Evolutionary conservation across 441 rosid genomes (phyloP), one percentile per base, ranked within the genome.

Genomic region (Syzygium syzygioides): DNA sequence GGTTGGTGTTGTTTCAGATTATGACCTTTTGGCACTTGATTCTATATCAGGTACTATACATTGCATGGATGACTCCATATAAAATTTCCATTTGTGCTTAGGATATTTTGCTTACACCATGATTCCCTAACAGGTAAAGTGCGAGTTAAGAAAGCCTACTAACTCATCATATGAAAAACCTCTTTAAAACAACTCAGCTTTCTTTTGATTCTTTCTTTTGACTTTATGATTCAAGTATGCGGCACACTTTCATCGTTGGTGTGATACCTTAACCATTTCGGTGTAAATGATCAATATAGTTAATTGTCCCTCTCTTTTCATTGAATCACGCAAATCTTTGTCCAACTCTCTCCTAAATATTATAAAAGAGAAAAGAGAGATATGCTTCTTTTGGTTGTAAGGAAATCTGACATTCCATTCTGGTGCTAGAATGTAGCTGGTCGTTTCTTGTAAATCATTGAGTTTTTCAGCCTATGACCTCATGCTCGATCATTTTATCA

Each of bases 1-100:
- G 99, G 96, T 97, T 91, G 99, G 99, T 79, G 97, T 97, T 90
- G 97, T 97, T 92, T 96, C 99, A 57, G 99, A 97, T 92, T 97
- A 97, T 92, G 99, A 97, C 89, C 91, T 97, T 92, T 89, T 97
- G 91, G 98, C 98, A 66, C 91, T 97, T 30, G 97, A 96, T 92
- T 92, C 98, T 76, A 94, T 97, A 83, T 96, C 99, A 94, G 99
- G 99, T 96, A 93, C 45, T 76, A 53, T 76, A 23, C 84, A 41
- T 41, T 76, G 52, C 52, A 76, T 41, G 83, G 83, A 76, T 23
- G 83, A 37, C 52, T 23, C 52, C 8, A 1, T 76, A 37, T 76
- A 20, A 41, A 76, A 41, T 76, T 23, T 41, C 15, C 18, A 41
- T 76, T 41, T 76, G n/a, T 76, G 53, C 30, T 41, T 41, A 41